Evolutionary conservation across 345 rosid genomes (phyloP).

Genomic region (Lepidium didymum): DNA sequence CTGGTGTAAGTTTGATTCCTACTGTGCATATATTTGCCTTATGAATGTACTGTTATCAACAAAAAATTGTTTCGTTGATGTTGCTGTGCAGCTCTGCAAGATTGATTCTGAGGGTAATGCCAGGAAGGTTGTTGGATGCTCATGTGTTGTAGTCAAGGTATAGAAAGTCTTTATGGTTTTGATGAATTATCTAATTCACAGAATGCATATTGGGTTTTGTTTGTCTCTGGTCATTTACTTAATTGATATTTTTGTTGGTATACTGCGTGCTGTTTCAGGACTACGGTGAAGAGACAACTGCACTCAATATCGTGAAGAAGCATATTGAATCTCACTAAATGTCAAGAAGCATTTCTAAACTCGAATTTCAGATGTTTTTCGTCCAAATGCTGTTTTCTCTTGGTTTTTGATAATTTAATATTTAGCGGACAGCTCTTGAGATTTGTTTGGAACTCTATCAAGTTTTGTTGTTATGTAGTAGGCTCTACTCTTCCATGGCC

Average conservation of each 20-base stretch:
- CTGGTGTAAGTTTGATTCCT: constrained; percentile 52
- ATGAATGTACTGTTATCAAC: not conserved
- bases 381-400: constrained; percentile 15
- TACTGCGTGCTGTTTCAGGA: constrained; percentile 11
- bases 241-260: not conserved
- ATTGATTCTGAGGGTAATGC: constrained; percentile 86
- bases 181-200: not conserved
- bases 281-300: constrained; percentile 34
- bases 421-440: constrained; percentile 13
- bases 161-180: not conserved
- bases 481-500: not conserved
- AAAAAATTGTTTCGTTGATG: not conserved
- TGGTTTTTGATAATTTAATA: constrained; percentile 15
- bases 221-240: not conserved
- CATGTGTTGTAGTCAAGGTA: constrained; percentile 82
- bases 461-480: constrained; percentile 16
- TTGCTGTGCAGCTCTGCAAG: constrained; percentile 60
- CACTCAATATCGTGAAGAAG: constrained; percentile 28
- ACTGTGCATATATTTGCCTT: not conserved
- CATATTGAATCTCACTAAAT: constrained; percentile 25
- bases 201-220: not conserved
- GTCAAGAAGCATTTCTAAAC: constrained; percentile 1
- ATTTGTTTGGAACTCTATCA: constrained; percentile 18
- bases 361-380: constrained; percentile 3
- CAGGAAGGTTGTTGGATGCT: constrained; percentile 83